phyloP scores from a whole-genome alignment of 1,139 yeast species.

The Yarrowia galli region DNA sequence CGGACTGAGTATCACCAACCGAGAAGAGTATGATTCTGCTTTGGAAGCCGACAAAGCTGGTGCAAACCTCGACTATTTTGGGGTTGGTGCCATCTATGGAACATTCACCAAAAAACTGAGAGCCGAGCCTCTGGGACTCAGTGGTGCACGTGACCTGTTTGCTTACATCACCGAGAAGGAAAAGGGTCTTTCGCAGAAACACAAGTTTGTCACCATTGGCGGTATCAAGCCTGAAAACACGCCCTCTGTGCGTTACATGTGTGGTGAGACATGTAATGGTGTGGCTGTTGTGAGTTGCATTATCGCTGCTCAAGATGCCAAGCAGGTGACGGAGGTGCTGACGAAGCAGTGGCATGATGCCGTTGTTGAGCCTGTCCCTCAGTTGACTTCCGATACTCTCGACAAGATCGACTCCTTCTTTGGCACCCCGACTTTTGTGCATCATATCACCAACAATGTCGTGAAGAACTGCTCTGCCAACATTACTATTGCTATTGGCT shows the following conservation, averaged over 20 bases:
- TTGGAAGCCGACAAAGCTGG: constrained; percentile 50
- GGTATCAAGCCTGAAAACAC: constrained; percentile 67
- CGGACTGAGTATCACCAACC: constrained; percentile 76
- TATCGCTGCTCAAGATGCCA: constrained; percentile 72
- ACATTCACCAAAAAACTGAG: constrained; percentile 73
- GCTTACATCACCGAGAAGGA: constrained; percentile 55
- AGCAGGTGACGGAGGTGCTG: constrained; percentile 57
- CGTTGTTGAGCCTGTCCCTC: constrained; percentile 43
- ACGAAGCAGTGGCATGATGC: constrained; percentile 39
- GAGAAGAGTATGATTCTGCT: constrained; percentile 64
- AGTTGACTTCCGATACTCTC: constrained; percentile 40
- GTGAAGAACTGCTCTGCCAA: constrained; percentile 90
- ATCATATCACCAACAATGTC: constrained; percentile 90
- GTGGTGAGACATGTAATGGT: constrained; percentile 58
- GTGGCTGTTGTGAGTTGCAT: constrained; percentile 87
- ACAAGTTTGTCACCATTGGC: constrained; percentile 82
- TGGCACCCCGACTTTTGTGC: constrained; percentile 58
- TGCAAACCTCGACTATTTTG: constrained; percentile 76
- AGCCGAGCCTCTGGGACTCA: constrained; percentile 66
- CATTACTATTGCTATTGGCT: constrained; percentile 84
- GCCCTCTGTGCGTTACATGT: constrained; percentile 45
- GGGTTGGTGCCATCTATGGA: constrained; percentile 82
- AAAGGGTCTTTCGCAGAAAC: constrained; percentile 44
- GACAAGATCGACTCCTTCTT: background rate
- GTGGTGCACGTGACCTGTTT: constrained; percentile 67